A percentile compares a stretch with the other conserved stretches of the same genome.
Evolutionary conservation across 75 land plant genomes (phyloP).

Genomic region (Pinus albicaulis): DNA sequence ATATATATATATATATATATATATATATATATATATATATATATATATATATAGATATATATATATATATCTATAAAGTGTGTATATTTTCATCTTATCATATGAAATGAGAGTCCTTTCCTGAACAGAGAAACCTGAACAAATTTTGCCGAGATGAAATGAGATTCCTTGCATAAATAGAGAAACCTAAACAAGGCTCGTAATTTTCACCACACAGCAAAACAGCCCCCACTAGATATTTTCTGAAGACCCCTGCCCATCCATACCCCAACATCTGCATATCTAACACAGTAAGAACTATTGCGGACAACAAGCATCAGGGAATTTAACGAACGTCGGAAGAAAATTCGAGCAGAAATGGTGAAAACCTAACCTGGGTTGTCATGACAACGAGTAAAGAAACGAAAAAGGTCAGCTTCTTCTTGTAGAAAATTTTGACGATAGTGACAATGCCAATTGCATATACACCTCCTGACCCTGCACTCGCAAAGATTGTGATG

Average conservation of each 20-base stretch:
- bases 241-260: slow-evolving; percentile 57
- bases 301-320: not conserved
- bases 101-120: slow-evolving; percentile 8
- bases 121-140: slow-evolving; percentile 77
- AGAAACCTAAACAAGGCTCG: no score
- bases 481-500: slow-evolving; percentile 59
- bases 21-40: no score
- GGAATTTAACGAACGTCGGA: no score
- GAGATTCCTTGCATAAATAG: no score
- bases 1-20: no score
- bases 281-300: not conserved
- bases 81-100: not conserved
- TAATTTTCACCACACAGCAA: no score
- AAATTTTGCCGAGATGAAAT: no score
- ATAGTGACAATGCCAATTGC: slow-evolving; percentile 47
- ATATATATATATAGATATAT: no score
- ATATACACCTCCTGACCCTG: slow-evolving; percentile 49
- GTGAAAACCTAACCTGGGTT: slow-evolving; percentile 33
- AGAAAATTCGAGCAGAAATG: not conserved
- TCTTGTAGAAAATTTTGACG: slow-evolving; percentile 51
- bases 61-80: no score
- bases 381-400: slow-evolving; percentile 39
- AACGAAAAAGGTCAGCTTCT: slow-evolving; percentile 25
- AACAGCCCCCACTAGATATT: slow-evolving; percentile 66
- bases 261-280: slow-evolving; percentile 62